phyloP scores from a whole-genome alignment of 768 basidiomycete species.

The Boletus pseudo-olivaceus region DNA sequence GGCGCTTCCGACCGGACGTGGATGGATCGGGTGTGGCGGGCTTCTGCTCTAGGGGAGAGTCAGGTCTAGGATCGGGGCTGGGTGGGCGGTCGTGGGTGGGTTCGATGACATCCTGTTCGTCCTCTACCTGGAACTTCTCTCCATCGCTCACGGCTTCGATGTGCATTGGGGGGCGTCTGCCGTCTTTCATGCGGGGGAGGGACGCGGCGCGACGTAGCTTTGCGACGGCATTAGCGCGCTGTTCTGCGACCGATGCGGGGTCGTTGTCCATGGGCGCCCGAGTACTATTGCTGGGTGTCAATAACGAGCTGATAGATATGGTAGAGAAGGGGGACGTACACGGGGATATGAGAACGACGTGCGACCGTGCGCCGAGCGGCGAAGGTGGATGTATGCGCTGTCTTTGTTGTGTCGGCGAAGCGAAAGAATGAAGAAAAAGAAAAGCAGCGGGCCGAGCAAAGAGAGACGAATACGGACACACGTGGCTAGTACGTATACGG shows the following conservation, averaged over 20 bases:
- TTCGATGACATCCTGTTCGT: constrained; percentile 20
- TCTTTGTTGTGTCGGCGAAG: constrained; percentile 2
- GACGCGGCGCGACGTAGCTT: constrained; percentile 92
- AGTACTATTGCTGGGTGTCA: constrained; percentile 3
- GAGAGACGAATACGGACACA: constrained; percentile 11
- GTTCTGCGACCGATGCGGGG: constrained; percentile 55
- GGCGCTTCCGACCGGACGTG: constrained; percentile 51
- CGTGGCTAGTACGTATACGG: constrained; percentile 10
- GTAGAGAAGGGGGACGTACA: background rate
- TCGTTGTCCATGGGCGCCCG: constrained; percentile 33
- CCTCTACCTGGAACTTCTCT: constrained; percentile 52
- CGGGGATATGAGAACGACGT: background rate
- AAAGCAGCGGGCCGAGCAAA: constrained; percentile 5
- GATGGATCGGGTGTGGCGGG: constrained; percentile 42
- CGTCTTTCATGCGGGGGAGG: constrained; percentile 87
- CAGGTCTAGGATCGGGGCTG: constrained; percentile 23
- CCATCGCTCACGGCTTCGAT: constrained; percentile 80
- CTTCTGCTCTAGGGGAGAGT: constrained; percentile 28
- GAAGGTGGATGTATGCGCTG: constrained; percentile 12
- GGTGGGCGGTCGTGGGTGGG: constrained; percentile 4
- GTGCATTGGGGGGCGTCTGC: constrained; percentile 84
- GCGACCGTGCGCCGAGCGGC: constrained; percentile 4
- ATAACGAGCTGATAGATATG: background rate
- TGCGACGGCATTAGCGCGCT: constrained; percentile 84
- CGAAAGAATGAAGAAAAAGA: background rate